These are phyloP conservation scores for Phytopythium chamaehyphon DNA, from an alignment of 352 stramenopile genomes.

Conservation along the genomic window DNA sequence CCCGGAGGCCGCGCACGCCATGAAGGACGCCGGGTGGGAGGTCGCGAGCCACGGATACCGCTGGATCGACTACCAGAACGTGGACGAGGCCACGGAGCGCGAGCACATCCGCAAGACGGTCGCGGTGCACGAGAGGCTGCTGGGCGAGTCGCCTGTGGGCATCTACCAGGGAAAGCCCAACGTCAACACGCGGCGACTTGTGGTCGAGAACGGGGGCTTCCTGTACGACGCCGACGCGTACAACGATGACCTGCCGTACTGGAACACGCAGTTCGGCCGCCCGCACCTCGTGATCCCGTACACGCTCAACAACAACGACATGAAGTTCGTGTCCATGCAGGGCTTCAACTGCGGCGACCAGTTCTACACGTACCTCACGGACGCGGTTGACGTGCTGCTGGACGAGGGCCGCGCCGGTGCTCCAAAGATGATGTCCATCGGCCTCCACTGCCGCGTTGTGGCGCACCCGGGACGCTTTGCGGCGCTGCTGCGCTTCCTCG, in stretches of 20 bases:
- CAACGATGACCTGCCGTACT: constrained; percentile 95
- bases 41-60: constrained; percentile 92
- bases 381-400: constrained; percentile 85
- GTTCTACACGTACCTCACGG: constrained; percentile 94
- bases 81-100: constrained; percentile 88
- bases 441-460: constrained; percentile 91
- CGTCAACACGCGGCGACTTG: constrained; percentile 85
- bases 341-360: constrained; percentile 92
- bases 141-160: constrained; percentile 89
- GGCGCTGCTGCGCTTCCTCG: constrained; percentile 90
- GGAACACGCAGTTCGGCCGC: constrained; percentile 83
- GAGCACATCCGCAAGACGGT: constrained; percentile 93
- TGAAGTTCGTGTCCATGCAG: constrained; percentile 92
- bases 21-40: constrained; percentile 93
- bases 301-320: constrained; percentile 95
- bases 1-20: constrained; percentile 81
- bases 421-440: constrained; percentile 96
- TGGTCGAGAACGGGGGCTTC: constrained; percentile 93
- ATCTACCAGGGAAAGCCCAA: constrained; percentile 97
- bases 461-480: constrained; percentile 87
- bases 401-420: constrained; percentile 82
- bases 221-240: constrained; percentile 96
- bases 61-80: constrained; percentile 96
- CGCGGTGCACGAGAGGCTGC: constrained; percentile 86
- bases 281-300: constrained; percentile 96